Conservation (phyloP, 768 basidiomycete genomes). For the Lactifluus rugatus region DNA sequence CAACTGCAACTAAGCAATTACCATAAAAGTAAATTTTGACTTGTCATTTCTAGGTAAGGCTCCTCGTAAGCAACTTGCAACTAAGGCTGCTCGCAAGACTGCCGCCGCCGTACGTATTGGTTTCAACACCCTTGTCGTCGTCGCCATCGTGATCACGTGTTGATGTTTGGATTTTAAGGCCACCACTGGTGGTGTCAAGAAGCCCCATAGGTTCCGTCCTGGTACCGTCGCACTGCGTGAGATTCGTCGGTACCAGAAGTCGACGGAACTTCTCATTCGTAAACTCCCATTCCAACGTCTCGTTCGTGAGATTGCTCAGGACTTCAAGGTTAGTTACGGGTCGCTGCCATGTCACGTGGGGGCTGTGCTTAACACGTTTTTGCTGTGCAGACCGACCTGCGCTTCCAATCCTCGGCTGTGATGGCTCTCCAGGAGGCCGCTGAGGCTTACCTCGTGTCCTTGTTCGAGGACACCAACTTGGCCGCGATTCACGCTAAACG, state of each 20-base stretch:
- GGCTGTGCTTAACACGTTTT: slow-evolving; percentile 3
- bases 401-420: slow-evolving; percentile 93
- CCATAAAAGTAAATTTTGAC: slow-evolving; percentile 21
- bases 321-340: slow-evolving; percentile 65
- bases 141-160: slow-evolving; percentile 14
- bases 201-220: slow-evolving; percentile 94
- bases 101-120: slow-evolving; percentile 50
- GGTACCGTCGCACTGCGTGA: slow-evolving; percentile 99
- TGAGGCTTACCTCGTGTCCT: slow-evolving; percentile 79
- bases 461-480: slow-evolving; percentile 87
- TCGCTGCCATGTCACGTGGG: background rate
- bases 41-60: slow-evolving; percentile 54
- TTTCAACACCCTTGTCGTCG: slow-evolving; percentile 5
- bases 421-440: slow-evolving; percentile 91
- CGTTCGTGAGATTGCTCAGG: slow-evolving; percentile 94
- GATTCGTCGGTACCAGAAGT: slow-evolving; percentile 97
- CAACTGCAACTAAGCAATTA: slow-evolving; percentile 23
- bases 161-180: slow-evolving; percentile 32
- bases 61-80: slow-evolving; percentile 89
- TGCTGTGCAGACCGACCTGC: slow-evolving; percentile 61
- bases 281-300: slow-evolving; percentile 99
- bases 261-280: slow-evolving; percentile 96
- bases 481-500: slow-evolving; percentile 87
- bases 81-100: slow-evolving; percentile 91
- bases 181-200: slow-evolving; percentile 97